Base-by-base conservation (phyloP, 345 rosid species). In the Citrus sp. region DNA sequence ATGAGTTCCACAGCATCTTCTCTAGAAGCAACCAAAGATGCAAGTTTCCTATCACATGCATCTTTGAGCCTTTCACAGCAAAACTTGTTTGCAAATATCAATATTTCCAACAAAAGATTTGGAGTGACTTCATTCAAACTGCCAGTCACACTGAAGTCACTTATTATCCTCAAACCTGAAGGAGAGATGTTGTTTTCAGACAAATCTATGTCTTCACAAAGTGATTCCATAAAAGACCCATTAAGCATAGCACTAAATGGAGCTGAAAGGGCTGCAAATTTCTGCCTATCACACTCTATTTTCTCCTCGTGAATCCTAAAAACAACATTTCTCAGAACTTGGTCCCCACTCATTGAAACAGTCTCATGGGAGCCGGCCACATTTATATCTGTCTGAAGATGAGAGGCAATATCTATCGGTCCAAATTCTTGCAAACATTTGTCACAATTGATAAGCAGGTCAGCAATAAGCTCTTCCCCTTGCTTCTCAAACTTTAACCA, bases 51-150 rank as follows among this genome's bases (percentile, higher is more conserved):
- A 71, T 88, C 99, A 73, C 98, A 94, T 24, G 87, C 89, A 80
- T 92, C 97, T 88, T 92, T 96, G 34, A 96, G 97, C 38, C 70
- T 87, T 86, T 94, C 99, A 8, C 99, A 96, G 76, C 99, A 96
- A 78, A 94, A 96, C 79, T 90, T 92, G 81, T 94, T 92, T n/a
- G 98, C 95, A 61, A 96, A 96, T 64, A 89, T 81, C 78, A 94
- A 85, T 58, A 94, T 90, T 82, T 96, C 99, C 86, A 92, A 79
- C 86, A 96, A 79, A 81, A 89, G 89, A 74, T 88, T 72, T 30
- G 91, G 88, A 35, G 89, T 68, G 25, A 88, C 93, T 77, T 88
- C 89, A 24, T 25, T 80, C 82, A 96, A 81, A 77, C 79, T 84
- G 59, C 95, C 92, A 3, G 83, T 87, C 86, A 80, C 76, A 64